Evolutionary conservation across 1,284 basidiomycete species (phyloP), one percentile per base, ranked within the genome.

Genomic region (Lignosus rhinocerotis): DNA sequence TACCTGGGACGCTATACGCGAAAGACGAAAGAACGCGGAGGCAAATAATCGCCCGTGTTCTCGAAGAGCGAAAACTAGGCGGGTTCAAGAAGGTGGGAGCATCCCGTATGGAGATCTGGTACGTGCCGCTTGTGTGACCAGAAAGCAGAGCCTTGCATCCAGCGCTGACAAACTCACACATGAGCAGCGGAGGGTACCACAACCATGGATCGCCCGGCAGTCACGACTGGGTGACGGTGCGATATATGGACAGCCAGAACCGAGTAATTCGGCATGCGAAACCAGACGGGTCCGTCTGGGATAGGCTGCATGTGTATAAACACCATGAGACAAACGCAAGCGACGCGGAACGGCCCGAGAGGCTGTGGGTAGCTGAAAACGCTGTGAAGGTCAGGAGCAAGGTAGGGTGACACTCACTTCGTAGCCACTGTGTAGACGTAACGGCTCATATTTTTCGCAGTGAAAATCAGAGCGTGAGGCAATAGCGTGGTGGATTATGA

Each of bases 221-320:
- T 1, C 44, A 10, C 3, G 34, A 52, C 14, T 58, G 56, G 56
- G 11, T 53, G 6, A 58, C 45, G 17, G 56, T 53, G 6, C 38
- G 33, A 14, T 42, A 44, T n/a, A 32, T 41, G 5, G 56, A 58
- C 25, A 14, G 10, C 6, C 19, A 49, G 16, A n/a, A 38, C 9
- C 51, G 41, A 5, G 14, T 53, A 5, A 41, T 58, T 9, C 41
- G 45, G 5, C 51, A 58, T 30, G 17, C 30, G 25, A 50, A 48
- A 14, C 11, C 38, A 9, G 47, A 53, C 25, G 56, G 51, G 16
- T 48, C 44, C 30, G 11, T 38, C 10, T 58, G 39, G 36, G 47
- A 53, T 11, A 25, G 51, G 16, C 9, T 58, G 4, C 56, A 58
- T n/a, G 33, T 58, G 1, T 53, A 43, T 31, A 39, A 42, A 30